Evolutionary conservation across 345 rosid species (phyloP), one percentile per base, ranked within the genome.

Genomic region (Arabis alpina): DNA sequence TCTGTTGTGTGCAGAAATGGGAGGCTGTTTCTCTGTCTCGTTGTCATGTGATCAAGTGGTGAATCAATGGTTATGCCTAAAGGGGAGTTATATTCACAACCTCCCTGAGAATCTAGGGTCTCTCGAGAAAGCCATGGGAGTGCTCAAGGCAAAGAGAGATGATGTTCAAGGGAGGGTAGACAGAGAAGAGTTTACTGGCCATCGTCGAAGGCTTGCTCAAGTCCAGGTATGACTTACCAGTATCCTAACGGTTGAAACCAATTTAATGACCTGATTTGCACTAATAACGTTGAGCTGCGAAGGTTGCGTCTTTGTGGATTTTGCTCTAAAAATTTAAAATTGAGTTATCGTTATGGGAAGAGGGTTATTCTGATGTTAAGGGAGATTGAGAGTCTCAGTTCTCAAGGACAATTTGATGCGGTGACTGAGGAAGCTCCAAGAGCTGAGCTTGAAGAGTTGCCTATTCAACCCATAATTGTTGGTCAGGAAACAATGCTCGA

Each of bases 341-440:
- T 2, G 40, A 44, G 66, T 24, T 61, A 44, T n/a, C 12, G 2
- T 61, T 61, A 61, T 44, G 66, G 66, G 40, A 61, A 44, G 30
- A 28, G 14, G 9, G 53, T 28, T 44, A 4, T 14, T 4, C 0
- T 43, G 41, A 28, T 43, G 66, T 44, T 61, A n/a, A 44, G 8
- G 14, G 41, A 44, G 0, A n/a, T 61, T 61, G 53, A 61, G 13
- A 60, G 12, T 42, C 39, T 60, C 0, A 44, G 10, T 27, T 61
- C 41, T 43, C 25, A 44, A 28, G 40, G 52, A 28, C 14, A 28
- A 5, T 61, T 44, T 44, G 53, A 61, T 13, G 41, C 30, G n/a
- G 51, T 43, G 48, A 3, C 65, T 10, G 40, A 43, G 65, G 39
- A 7, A n/a, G 2, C 8, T 61, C 8, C 51, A 0, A 0, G 27